Percentiles rank a stretch among this genome's conserved stretches.
These are phyloP conservation scores for Colletotrichum magnum DNA, from an alignment of 2,329 filamentous ascomycete species.

Conservation along the genomic window DNA sequence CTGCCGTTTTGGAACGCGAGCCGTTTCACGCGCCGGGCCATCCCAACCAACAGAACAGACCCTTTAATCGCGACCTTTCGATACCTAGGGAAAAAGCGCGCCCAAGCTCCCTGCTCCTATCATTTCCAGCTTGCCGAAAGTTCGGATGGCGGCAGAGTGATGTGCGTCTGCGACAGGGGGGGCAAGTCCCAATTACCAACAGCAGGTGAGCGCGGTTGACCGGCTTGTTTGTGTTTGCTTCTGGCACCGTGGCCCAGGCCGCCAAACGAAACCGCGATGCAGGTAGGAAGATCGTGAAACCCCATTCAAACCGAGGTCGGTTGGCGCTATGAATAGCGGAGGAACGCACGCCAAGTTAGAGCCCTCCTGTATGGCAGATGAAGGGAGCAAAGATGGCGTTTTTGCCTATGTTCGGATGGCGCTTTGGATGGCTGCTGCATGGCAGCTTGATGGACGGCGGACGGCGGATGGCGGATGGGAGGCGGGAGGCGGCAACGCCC, in stretches of 20 bases:
- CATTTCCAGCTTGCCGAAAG: conserved; percentile 5
- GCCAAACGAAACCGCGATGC: conserved; percentile 31
- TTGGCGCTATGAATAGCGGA: conserved; percentile 21
- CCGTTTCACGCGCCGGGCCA: conserved; percentile 37
- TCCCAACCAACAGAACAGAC: conserved; percentile 20
- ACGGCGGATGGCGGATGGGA: conserved; percentile 12
- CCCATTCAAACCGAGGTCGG: conserved; percentile 25
- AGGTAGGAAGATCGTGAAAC: conserved; percentile 36
- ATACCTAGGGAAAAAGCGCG: background rate
- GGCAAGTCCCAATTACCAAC: conserved; percentile 2
- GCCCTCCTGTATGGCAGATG: background rate
- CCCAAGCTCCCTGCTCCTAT: background rate
- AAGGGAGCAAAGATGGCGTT: conserved; percentile 3
- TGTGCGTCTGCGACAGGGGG: conserved; percentile 25
- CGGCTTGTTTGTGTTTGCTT: background rate
- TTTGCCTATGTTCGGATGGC: conserved; percentile 15
- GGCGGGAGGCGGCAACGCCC: background rate
- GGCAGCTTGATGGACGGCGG: conserved; percentile 11
- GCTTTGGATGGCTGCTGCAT: conserved; percentile 23
- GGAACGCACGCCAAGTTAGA: conserved; percentile 3
- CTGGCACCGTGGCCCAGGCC: background rate
- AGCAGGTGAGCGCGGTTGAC: background rate
- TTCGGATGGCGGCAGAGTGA: conserved; percentile 31
- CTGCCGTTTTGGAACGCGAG: conserved; percentile 35
- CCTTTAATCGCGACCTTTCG: background rate